Base-by-base conservation (phyloP, 2,329 filamentous ascomycete species). In the Paracorniculantispora psalliotae region DNA sequence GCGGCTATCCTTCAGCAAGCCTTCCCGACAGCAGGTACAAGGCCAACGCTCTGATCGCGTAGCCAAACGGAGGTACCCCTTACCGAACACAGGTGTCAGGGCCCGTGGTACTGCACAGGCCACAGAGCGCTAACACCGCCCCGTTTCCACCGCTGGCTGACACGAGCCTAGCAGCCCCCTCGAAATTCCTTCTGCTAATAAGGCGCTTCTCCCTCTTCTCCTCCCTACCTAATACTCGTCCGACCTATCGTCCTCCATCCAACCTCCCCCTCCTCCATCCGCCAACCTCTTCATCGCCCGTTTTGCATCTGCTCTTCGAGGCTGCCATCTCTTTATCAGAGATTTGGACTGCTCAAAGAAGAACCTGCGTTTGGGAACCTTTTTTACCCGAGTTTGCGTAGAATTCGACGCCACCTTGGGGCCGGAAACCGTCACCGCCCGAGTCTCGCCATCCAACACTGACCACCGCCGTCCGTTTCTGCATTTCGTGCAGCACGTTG, bases 131-230 rank as follows among this genome's bases (percentile, higher is more conserved):
- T 17, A 59, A 62, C 61, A 59, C 57, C 48, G 62, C 60, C 37
- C 60, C 48, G 21, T 58, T 58, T 50, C 41, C 23, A 55, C 43
- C 60, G 28, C 41, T 33, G 35, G 41, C 41, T 37, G 57, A 52
- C 39, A 59, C 47, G 25, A 54, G 57, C 50, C 50, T 19, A 23
- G 33, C 25, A 35, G 46, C 37, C 60, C 56, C 57, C 61, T 63
- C 63, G 37, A 64, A 64, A 65, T 65, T 69, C 63, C 54, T 62
- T 59, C 62, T 63, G 63, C 57, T 60, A 47, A 60, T 63, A 50
- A 46, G 55, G 47, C 54, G 58, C 30, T 46, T 61, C 61, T 61
- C 56, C 62, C 64, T 60, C 58, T 53, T 63, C 61, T 57, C 56
- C 62, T 63, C 61, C 57, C 47, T 62, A 60, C 63, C 57, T 59